phyloP scores from a whole-genome alignment of 352 stramenopile genomes.

The Aphanomyces invadans region DNA sequence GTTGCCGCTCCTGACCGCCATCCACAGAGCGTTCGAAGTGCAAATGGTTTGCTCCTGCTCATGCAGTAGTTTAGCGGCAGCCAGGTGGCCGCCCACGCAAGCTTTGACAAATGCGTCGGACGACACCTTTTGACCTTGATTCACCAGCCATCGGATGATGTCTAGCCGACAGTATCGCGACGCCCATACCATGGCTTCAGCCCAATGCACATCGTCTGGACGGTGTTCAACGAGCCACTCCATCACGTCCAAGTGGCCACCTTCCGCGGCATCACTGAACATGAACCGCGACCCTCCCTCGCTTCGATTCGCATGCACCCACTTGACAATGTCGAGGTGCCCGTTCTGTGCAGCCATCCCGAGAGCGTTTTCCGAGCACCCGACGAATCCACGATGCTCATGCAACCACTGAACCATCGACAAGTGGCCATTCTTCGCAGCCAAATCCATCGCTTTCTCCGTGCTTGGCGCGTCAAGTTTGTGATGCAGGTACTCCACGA shows the following conservation, averaged over 20 bases:
- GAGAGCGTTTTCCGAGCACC: neutral
- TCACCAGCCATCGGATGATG: neutral
- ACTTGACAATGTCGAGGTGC: constrained; percentile 4
- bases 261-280: neutral
- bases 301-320: constrained; percentile 11
- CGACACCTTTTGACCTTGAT: neutral
- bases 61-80: neutral
- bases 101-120: neutral
- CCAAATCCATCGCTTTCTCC: constrained; percentile 14
- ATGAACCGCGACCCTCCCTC: neutral
- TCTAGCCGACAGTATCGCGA: neutral
- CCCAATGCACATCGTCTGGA: neutral
- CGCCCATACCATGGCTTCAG: neutral
- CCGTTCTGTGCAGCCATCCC: constrained; percentile 7
- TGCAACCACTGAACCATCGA: constrained; percentile 16
- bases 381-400: constrained; percentile 3
- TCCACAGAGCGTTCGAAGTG: neutral
- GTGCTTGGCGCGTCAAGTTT: constrained; percentile 6
- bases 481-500: constrained; percentile 18
- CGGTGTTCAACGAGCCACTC: neutral
- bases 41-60: neutral
- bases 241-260: neutral
- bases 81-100: neutral
- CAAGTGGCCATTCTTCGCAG: constrained; percentile 12
- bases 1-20: neutral